These are phyloP conservation scores for Polychaeton citri DNA, from an alignment of 2,329 filamentous ascomycete genomes.

Conservation along the genomic window DNA sequence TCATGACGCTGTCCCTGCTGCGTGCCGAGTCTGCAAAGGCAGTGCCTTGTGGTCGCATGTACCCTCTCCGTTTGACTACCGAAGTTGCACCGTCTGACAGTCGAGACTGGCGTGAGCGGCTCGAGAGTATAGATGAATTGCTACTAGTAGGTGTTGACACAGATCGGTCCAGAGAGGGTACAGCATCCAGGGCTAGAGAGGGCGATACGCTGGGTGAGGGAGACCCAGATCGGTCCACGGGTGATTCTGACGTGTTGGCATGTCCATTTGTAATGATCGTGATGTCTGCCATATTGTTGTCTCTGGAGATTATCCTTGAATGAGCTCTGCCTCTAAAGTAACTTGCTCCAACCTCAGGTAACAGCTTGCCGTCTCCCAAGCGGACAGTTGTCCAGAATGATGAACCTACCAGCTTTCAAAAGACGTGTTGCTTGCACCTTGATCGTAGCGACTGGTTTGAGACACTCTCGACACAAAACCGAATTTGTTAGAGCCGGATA, in stretches of 20 bases:
- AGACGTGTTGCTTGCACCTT: no score
- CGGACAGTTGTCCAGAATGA: no score
- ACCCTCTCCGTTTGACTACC: slow-evolving; percentile 54
- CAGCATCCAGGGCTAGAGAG: slow-evolving; percentile 47
- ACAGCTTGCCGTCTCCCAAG: no score
- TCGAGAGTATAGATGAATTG: slow-evolving; percentile 35
- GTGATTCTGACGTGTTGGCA: slow-evolving; percentile 15
- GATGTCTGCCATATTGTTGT: slow-evolving; percentile 8
- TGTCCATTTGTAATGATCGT: slow-evolving; percentile 10
- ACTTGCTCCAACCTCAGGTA: no score
- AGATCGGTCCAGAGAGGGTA: slow-evolving; percentile 47
- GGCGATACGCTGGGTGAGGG: slow-evolving; percentile 53
- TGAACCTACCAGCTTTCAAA: no score
- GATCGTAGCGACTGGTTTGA: no score
- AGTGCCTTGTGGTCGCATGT: slow-evolving; percentile 75
- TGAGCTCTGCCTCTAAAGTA: no score
- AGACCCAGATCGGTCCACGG: slow-evolving; percentile 37
- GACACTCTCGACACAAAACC: no score
- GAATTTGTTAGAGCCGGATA: no score
- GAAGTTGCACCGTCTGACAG: slow-evolving; percentile 30
- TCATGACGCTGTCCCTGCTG: slow-evolving; percentile 89
- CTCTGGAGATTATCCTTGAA: no score
- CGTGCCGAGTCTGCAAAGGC: slow-evolving; percentile 83
- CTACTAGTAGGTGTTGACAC: slow-evolving; percentile 48
- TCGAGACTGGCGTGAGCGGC: slow-evolving; percentile 36